Percentiles rank a stretch among this genome's conserved stretches.
Conservation (phyloP, 192 early-diverging fungal genomes). For the Dispira simplex region DNA sequence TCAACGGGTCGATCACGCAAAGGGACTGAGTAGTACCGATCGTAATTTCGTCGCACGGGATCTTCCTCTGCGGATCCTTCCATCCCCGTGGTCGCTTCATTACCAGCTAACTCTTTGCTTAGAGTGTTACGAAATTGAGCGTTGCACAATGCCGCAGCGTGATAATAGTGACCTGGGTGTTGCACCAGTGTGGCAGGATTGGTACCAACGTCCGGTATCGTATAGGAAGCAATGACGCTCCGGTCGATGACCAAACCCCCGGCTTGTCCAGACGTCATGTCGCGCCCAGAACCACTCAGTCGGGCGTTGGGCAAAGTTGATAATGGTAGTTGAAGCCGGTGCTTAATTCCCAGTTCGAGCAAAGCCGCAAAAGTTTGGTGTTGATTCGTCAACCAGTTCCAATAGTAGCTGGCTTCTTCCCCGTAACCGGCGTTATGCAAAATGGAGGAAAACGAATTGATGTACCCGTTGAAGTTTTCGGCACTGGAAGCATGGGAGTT, state of each 20-base stretch:
- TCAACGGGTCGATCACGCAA: background rate
- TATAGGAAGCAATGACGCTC: no score
- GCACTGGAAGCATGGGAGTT: slow-evolving; percentile 50
- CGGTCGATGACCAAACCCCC: slow-evolving; percentile 16
- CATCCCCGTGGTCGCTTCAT: background rate
- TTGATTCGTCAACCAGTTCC: slow-evolving; percentile 27
- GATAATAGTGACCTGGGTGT: slow-evolving; percentile 77
- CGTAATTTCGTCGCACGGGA: background rate
- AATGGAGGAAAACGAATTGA: slow-evolving; percentile 40
- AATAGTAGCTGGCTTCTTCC: slow-evolving; percentile 51
- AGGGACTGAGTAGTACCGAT: background rate
- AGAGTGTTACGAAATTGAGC: slow-evolving; percentile 50
- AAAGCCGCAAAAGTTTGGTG: slow-evolving; percentile 3
- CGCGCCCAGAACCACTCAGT: background rate
- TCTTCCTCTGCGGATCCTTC: background rate
- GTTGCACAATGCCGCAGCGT: slow-evolving; percentile 52
- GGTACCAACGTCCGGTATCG: no score
- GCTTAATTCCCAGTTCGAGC: background rate
- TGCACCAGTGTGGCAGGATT: slow-evolving; percentile 57
- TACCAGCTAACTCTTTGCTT: slow-evolving; percentile 15
- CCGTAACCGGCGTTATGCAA: slow-evolving; percentile 41
- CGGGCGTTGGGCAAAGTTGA: background rate
- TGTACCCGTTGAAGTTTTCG: slow-evolving; percentile 52
- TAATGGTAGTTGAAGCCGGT: background rate
- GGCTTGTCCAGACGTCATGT: background rate